These are phyloP conservation scores for Leccinum brunneo-olivaceum DNA, from an alignment of 1,284 basidiomycete species.

Conservation along the genomic window DNA sequence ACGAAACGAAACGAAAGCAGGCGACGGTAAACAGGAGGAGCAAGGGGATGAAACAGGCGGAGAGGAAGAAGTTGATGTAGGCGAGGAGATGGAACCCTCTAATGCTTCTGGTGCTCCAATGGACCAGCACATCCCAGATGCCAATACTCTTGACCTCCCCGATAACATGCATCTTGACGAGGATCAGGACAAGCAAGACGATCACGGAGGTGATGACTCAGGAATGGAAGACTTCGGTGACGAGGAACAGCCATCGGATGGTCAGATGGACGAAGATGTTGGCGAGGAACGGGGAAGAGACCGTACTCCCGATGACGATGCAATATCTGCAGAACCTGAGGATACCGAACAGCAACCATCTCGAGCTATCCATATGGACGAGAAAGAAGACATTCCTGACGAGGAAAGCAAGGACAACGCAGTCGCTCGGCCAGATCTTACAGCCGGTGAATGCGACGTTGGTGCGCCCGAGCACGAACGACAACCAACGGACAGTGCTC, in stretches of 20 bases:
- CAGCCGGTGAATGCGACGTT: constrained; percentile 29
- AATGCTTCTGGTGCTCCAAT: constrained; percentile 58
- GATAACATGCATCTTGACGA: constrained; percentile 72
- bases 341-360: constrained; percentile 15
- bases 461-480: constrained; percentile 18
- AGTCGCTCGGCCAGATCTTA: constrained; percentile 38
- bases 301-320: constrained; percentile 15
- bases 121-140: constrained; percentile 69
- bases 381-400: constrained; percentile 26
- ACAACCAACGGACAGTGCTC: constrained; percentile 15
- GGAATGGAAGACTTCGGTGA: constrained; percentile 37
- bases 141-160: constrained; percentile 76
- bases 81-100: constrained; percentile 28
- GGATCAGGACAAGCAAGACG: constrained; percentile 32
- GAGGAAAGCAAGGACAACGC: constrained; percentile 26
- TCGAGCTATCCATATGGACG: constrained; percentile 10
- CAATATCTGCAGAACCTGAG: constrained; percentile 16
- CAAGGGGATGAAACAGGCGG: constrained; percentile 32
- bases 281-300: constrained; percentile 26
- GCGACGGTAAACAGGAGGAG: constrained; percentile 29
- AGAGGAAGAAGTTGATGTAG: constrained; percentile 28
- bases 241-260: constrained; percentile 33
- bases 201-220: constrained; percentile 28
- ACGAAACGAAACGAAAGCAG: constrained; percentile 31
- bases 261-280: constrained; percentile 35